phyloP scores from a whole-genome alignment of 805 yeast genomes.

The Wickerhamomyces alni region DNA sequence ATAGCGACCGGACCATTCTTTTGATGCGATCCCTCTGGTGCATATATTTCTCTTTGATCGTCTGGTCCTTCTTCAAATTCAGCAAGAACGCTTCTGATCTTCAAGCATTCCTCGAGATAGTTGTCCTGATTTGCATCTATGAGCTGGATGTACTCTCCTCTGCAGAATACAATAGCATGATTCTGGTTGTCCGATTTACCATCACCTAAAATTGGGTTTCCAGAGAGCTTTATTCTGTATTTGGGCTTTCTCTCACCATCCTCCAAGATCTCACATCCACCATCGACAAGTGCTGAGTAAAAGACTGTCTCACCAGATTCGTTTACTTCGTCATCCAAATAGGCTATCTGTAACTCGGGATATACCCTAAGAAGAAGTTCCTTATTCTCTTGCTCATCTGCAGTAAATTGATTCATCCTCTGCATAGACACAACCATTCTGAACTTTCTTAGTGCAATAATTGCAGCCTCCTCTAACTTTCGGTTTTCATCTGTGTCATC shows the following conservation, averaged over 20 bases:
- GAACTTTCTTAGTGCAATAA: conserved; percentile 57
- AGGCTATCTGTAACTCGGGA: conserved; percentile 62
- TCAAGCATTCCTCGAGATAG: conserved; percentile 75
- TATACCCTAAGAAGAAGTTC: conserved; percentile 57
- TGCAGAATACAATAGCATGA: conserved; percentile 63
- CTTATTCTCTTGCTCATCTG: conserved; percentile 52
- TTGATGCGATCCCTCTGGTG: conserved; percentile 34
- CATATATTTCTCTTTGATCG: conserved; percentile 31
- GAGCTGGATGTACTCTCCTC: conserved; percentile 78
- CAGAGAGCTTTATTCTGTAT: conserved; percentile 61
- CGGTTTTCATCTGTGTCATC: conserved; percentile 27
- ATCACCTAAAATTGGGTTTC: conserved; percentile 79
- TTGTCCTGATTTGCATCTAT: conserved; percentile 84
- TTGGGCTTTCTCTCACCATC: conserved; percentile 57
- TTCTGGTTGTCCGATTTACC: conserved; percentile 85
- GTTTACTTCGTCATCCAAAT: conserved; percentile 45
- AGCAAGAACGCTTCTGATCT: conserved; percentile 62
- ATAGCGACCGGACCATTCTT: conserved; percentile 59
- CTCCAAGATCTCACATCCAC: conserved; percentile 53
- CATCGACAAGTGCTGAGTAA: conserved; percentile 67
- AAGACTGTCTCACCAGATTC: conserved; percentile 36
- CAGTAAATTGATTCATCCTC: conserved; percentile 44
- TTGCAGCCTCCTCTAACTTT: conserved; percentile 39
- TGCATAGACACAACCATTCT: conserved; percentile 64
- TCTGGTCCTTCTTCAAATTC: conserved; percentile 59